A percentile compares a stretch with the other conserved stretches of the same genome.
These are phyloP conservation scores for Chenopodium formosanum DNA, from an alignment of 148 eudicot species.

Conservation along the genomic window DNA sequence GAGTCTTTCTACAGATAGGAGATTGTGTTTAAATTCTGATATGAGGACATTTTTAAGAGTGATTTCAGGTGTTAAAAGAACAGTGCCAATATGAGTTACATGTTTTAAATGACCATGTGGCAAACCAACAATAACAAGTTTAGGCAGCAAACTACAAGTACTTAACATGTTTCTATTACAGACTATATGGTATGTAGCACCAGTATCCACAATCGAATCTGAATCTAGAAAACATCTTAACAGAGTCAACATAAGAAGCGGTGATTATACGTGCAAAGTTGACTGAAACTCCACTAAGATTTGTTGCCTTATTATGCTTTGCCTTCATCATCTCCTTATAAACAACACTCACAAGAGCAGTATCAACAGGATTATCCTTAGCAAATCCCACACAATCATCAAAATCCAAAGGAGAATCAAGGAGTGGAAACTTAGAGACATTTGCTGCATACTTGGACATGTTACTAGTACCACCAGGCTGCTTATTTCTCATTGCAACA, in stretches of 20 bases:
- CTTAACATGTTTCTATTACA: neutral
- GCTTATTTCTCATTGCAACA: no score
- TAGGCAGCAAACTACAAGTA: fast-evolving
- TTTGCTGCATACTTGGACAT: no score
- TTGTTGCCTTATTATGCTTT: fast-evolving
- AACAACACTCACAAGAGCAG: no score
- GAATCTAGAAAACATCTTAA: fast-evolving
- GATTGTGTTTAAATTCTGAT: neutral
- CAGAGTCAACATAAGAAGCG: neutral
- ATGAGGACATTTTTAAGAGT: neutral
- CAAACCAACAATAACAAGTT: neutral
- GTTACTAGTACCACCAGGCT: no score
- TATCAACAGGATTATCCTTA: no score
- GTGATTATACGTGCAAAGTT: neutral
- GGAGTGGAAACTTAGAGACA: no score
- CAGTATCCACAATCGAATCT: neutral
- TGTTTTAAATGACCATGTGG: neutral
- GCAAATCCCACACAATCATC: fast-evolving
- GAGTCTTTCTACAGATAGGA: neutral
- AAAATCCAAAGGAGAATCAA: no score
- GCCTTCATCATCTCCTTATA: neutral
- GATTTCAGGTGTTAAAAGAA: no score
- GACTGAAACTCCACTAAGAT: neutral
- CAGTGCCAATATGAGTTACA: no score
- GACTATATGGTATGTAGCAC: neutral